Evolutionary conservation across 345 rosid species (phyloP).

Genomic region (Eucalyptus fibrosa): DNA sequence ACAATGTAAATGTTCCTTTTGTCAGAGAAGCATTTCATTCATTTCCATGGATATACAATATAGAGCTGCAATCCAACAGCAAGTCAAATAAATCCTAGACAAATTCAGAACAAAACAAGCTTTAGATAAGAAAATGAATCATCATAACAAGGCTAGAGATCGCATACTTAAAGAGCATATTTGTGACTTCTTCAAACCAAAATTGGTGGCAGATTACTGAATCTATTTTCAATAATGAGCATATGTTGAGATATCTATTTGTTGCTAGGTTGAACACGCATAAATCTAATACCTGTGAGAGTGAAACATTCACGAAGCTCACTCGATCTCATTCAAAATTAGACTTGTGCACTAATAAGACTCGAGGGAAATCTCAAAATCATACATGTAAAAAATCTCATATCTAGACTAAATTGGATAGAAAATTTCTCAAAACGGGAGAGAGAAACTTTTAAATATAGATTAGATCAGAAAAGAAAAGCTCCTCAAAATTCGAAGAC

Average conservation of each 20-base stretch:
- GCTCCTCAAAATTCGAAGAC: neutral
- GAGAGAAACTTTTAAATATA: too few species aligned
- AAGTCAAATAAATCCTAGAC: neutral
- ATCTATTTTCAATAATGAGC: neutral
- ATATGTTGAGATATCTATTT: too few species aligned
- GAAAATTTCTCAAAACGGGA: accelerated
- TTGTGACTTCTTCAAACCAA: neutral
- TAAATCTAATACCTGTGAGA: neutral
- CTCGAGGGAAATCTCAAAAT: too few species aligned
- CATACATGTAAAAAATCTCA: neutral
- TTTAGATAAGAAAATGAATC: neutral
- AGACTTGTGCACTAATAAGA: neutral
- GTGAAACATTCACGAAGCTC: neutral
- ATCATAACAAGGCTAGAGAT: neutral
- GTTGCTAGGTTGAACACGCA: neutral
- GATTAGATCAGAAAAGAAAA: neutral
- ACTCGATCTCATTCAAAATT: too few species aligned
- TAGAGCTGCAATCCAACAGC: neutral
- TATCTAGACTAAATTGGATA: neutral
- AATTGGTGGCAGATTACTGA: neutral
- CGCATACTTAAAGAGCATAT: neutral
- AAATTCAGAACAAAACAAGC: neutral
- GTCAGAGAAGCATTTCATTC: neutral
- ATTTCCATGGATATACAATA: neutral
- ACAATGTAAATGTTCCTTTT: neutral